These are phyloP conservation scores for Ustilago shanxiensis DNA, from an alignment of 1,284 basidiomycete genomes.

Conservation along the genomic window DNA sequence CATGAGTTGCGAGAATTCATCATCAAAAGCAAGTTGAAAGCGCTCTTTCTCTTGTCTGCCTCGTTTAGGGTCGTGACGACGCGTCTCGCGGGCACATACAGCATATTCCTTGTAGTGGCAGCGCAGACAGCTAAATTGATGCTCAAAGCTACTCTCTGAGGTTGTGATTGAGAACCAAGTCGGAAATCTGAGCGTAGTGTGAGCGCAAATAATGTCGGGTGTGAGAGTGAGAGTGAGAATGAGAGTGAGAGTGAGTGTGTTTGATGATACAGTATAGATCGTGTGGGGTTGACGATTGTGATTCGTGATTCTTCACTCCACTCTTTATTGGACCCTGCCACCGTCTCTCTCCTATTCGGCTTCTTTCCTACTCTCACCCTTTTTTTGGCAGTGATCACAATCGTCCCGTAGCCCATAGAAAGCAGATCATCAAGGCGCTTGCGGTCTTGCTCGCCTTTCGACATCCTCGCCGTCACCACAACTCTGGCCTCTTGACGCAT, in stretches of 20 bases:
- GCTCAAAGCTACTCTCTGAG: too few relatives aligned
- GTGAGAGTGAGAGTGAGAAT: not conserved
- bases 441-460: not conserved
- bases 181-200: too few relatives aligned
- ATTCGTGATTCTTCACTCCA: not conserved
- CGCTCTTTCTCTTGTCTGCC: slow-evolving; percentile 10
- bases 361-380: not conserved
- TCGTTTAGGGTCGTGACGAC: slow-evolving; percentile 2
- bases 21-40: slow-evolving; percentile 13
- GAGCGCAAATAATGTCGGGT: too few relatives aligned
- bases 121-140: too few relatives aligned
- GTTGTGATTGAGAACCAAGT: not conserved
- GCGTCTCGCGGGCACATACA: slow-evolving; percentile 17
- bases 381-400: not conserved
- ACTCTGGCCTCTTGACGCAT: not conserved
- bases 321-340: not conserved
- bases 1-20: not conserved
- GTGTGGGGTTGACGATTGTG: slow-evolving; percentile 27
- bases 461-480: not conserved
- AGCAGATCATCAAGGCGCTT: not conserved
- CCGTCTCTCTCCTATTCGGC: too few relatives aligned
- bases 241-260: slow-evolving; percentile 1
- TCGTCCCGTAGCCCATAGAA: too few relatives aligned
- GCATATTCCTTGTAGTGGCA: too few relatives aligned
- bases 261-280: slow-evolving; percentile 6